Evolutionary conservation across 305 asterid species (phyloP).

Genomic region (Coffea humblotiana): DNA sequence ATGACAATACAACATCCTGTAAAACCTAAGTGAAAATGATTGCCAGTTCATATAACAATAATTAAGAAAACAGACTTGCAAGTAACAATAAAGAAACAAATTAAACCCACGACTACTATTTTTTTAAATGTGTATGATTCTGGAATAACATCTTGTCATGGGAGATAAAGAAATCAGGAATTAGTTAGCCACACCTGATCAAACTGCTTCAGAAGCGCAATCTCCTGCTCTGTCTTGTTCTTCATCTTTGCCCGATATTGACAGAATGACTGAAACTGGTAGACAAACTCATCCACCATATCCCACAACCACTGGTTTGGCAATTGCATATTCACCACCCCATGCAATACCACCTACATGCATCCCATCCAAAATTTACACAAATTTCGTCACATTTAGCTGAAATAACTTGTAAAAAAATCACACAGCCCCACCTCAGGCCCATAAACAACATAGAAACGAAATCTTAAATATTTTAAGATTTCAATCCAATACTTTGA

Average conservation of each 20-base stretch:
- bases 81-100: background rate
- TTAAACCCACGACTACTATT: background rate
- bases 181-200: conserved; percentile 51
- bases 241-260: conserved; percentile 98
- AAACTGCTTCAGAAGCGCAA: conserved; percentile 62
- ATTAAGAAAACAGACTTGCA: background rate
- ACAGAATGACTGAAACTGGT: conserved; percentile 95
- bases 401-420: background rate
- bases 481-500: too few species aligned
- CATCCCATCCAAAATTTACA: background rate
- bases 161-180: background rate
- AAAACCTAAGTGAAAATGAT: background rate
- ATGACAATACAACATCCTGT: background rate
- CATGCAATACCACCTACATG: conserved; percentile 85
- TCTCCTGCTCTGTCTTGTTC: conserved; percentile 88
- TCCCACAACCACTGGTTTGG: conserved; percentile 99
- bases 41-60: background rate
- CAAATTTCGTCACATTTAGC: background rate
- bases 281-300: conserved; percentile 96
- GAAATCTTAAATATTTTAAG: too few species aligned
- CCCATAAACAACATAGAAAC: background rate
- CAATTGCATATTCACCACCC: conserved; percentile 93
- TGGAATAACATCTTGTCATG: too few species aligned
- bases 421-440: background rate
- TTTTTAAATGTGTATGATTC: too few species aligned